Conservation (phyloP, 2,329 filamentous ascomycete genomes). For the Aspergillus pseudoviridinutans region DNA sequence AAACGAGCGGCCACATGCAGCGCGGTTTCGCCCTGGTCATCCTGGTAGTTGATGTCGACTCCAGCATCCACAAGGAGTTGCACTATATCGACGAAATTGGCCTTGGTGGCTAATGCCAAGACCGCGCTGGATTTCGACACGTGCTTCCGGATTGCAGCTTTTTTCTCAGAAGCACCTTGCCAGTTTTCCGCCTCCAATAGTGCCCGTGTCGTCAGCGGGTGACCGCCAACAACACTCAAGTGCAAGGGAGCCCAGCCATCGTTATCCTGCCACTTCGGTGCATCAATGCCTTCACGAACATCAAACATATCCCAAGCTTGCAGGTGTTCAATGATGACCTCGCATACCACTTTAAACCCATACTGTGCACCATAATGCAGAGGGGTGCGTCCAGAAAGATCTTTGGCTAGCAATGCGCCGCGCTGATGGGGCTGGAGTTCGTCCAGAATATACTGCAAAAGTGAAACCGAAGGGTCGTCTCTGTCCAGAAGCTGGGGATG, state of each 20-base stretch:
- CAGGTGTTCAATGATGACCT: conserved; percentile 83
- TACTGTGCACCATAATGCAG: conserved; percentile 94
- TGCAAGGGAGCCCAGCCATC: conserved; percentile 91
- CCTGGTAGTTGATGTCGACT: conserved; percentile 89
- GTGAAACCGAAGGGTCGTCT: conserved; percentile 70
- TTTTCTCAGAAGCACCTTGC: conserved; percentile 60
- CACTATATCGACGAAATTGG: conserved; percentile 81
- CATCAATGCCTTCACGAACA: conserved; percentile 80
- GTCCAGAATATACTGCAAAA: conserved; percentile 63
- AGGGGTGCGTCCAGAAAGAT: conserved; percentile 77
- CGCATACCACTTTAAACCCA: conserved; percentile 85
- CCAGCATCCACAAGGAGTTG: conserved; percentile 82
- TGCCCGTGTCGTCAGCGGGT: conserved; percentile 77
- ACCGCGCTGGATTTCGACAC: conserved; percentile 83
- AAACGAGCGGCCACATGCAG: conserved; percentile 88
- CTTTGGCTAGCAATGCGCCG: conserved; percentile 61
- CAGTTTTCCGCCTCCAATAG: conserved; percentile 78
- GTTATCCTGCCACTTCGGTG: conserved; percentile 81
- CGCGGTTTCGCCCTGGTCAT: conserved; percentile 84
- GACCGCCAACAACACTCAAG: conserved; percentile 85
- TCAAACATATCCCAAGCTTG: conserved; percentile 85
- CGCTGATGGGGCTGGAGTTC: conserved; percentile 65
- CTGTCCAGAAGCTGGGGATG: conserved; percentile 57
- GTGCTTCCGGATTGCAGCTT: conserved; percentile 61
- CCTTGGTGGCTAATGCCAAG: conserved; percentile 79